Conservation (phyloP, 108 stramenopile genomes). For the Fistulifera pelliculosa region DNA sequence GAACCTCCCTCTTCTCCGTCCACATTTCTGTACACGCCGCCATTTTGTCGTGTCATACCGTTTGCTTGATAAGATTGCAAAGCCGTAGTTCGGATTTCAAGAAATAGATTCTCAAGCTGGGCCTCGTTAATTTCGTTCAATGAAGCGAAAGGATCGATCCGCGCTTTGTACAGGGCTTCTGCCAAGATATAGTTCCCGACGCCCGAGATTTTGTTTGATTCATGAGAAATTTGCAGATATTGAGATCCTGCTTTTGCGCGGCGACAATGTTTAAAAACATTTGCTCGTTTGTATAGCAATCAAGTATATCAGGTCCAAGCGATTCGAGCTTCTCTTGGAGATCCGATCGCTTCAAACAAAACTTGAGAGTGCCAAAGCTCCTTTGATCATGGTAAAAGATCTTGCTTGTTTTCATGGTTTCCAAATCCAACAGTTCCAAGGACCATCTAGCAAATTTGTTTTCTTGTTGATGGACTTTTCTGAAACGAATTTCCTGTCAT, state of each 20-base stretch:
- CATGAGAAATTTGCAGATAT: constrained; percentile 83
- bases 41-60: constrained; percentile 38
- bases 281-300: constrained; percentile 37
- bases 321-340: constrained; percentile 51
- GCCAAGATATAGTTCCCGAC: constrained; percentile 75
- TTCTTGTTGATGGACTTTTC: constrained; percentile 23
- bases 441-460: constrained; percentile 48
- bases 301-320: constrained; percentile 70
- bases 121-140: constrained; percentile 46
- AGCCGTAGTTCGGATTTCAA: constrained; percentile 37
- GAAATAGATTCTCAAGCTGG: constrained; percentile 25
- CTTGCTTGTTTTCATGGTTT: constrained; percentile 8
- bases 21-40: constrained; percentile 39
- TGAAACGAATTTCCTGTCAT: constrained; percentile 74
- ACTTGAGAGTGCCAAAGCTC: constrained; percentile 75
- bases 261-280: constrained; percentile 39
- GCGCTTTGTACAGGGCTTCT: constrained; percentile 63
- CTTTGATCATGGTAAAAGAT: constrained; percentile 60
- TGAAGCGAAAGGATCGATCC: constrained; percentile 66
- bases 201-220: constrained; percentile 50
- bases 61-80: constrained; percentile 47
- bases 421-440: constrained; percentile 38
- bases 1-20: constrained; percentile 46
- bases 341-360: constrained; percentile 50
- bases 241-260: constrained; percentile 29